Conservation (phyloP, 495 filamentous ascomycete genomes). For the Penicillium flavigenum region DNA sequence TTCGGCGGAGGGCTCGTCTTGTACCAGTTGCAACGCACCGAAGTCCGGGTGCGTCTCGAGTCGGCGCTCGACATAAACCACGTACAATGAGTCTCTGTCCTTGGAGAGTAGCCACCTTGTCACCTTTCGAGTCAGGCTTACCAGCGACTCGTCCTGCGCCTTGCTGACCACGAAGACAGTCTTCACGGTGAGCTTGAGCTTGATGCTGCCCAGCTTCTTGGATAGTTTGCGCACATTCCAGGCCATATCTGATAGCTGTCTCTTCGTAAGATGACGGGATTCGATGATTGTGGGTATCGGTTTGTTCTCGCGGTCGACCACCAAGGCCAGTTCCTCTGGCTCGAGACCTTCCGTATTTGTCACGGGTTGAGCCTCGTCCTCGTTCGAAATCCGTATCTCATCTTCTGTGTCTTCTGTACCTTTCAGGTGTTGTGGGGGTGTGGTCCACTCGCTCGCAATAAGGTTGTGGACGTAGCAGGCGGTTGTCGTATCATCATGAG, state of each 20-base stretch:
- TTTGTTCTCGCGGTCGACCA: constrained; percentile 28
- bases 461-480: constrained; percentile 84
- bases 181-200: constrained; percentile 74
- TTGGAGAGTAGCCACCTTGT: constrained; percentile 82
- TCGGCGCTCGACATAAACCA: constrained; percentile 75
- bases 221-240: constrained; percentile 90
- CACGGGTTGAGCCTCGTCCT: constrained; percentile 20
- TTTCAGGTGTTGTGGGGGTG: constrained; percentile 16
- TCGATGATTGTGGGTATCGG: constrained; percentile 40
- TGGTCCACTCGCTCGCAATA: constrained; percentile 56
- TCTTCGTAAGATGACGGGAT: constrained; percentile 80
- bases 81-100: constrained; percentile 66
- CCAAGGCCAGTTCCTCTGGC: constrained; percentile 22
- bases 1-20: constrained; percentile 53
- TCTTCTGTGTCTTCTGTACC: constrained; percentile 33
- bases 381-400: constrained; percentile 22
- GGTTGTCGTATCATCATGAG: constrained; percentile 50
- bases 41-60: constrained; percentile 69
- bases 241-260: constrained; percentile 91
- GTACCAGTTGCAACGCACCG: constrained; percentile 60
- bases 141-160: constrained; percentile 77
- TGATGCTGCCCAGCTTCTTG: constrained; percentile 76
- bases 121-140: constrained; percentile 73
- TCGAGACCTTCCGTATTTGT: constrained; percentile 18
- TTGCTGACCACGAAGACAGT: constrained; percentile 89